Base-by-base conservation (phyloP, 2,329 filamentous ascomycete species). In the Pseudogymnoascus sp. region DNA sequence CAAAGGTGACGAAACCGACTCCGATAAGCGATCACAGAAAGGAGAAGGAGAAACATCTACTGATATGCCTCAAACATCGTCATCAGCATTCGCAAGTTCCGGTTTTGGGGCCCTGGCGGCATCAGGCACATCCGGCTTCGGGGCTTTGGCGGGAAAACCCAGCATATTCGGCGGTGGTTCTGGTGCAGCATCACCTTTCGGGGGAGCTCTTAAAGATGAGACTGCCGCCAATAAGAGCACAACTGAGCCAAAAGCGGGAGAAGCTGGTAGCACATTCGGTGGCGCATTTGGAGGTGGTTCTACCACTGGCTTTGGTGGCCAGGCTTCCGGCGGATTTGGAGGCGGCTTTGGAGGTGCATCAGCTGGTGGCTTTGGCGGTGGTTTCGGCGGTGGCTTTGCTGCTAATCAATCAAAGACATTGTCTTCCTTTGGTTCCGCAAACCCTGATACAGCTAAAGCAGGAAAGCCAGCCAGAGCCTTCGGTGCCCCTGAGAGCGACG, bases 381-480 rank as follows among this genome's bases (percentile, higher is more conserved):
- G 76, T 15, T 78, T 79, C 62, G 70, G 74, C 59, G 77, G 78
- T 33, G 71, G 69, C 28, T 65, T 69, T 50, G 71, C 71, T 72
- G 4, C 57, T 13, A n/a, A 31, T 23, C 42, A 35, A n/a, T 28
- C 61, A 44, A 59, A 57, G 15, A 38, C 40, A 21, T 59, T 62
- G 19, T 44, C 38, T 28, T 59, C 38, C 4, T 63, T 77, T 76
- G 11, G 75, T 82, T 40, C 50, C 8, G 50, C 50, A 21, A 33
- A 57, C 50, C 50, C 81, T 79, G 59, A 42, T 28, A 38, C 59
- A 5, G 3, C 19, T 21, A 40, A 15, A 70, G 83, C 78, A 64
- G 80, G 81, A 65, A 90, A 89, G 73, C 80, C 85, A 13, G 80
- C 82, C 3, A 90, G 85, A 74, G 83, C 90, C 0, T 95, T 96